A percentile compares a stretch with the other conserved stretches of the same genome.
These are phyloP conservation scores for Lasiosphaeria ovina DNA, from an alignment of 495 filamentous ascomycete genomes.

Conservation along the genomic window DNA sequence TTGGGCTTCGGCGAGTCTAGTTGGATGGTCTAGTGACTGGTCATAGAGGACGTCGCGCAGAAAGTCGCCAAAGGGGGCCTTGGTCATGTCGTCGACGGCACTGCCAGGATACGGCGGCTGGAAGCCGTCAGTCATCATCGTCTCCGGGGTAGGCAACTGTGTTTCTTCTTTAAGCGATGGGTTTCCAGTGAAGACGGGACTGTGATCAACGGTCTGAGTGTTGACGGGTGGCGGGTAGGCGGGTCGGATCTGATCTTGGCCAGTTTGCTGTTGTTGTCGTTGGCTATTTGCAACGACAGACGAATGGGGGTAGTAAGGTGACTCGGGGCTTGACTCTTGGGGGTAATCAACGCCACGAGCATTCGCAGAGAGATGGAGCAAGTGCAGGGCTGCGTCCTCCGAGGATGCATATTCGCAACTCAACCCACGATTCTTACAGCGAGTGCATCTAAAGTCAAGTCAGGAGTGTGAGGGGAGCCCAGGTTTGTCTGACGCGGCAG, in stretches of 20 bases:
- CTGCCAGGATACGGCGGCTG: slow-evolving; percentile 19
- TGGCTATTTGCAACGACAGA: slow-evolving; percentile 1
- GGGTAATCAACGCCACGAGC: slow-evolving; percentile 12
- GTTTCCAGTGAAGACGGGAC: slow-evolving; percentile 9
- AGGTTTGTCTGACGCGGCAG: slow-evolving; percentile 1
- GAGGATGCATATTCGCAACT: slow-evolving; percentile 46
- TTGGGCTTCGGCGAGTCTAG: slow-evolving; percentile 31
- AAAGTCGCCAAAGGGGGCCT: slow-evolving; percentile 35
- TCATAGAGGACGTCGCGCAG: slow-evolving; percentile 37
- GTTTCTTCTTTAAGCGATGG: slow-evolving; percentile 21
- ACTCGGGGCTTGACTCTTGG: slow-evolving; percentile 13
- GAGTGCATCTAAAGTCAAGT: slow-evolving; percentile 35
- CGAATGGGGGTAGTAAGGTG: slow-evolving; percentile 13
- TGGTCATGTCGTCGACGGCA: slow-evolving; percentile 20
- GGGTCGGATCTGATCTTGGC: neutral
- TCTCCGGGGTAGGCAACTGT: slow-evolving; percentile 31
- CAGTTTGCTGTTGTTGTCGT: slow-evolving; percentile 1
- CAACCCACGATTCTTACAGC: slow-evolving; percentile 47
- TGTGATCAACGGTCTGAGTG: neutral
- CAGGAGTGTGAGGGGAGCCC: slow-evolving; percentile 13
- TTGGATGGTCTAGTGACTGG: slow-evolving; percentile 23
- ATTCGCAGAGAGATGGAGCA: slow-evolving; percentile 35
- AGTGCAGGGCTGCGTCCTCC: slow-evolving; percentile 36
- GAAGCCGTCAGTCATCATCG: slow-evolving; percentile 16
- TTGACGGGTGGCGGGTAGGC: neutral